Conservation (phyloP, 257 asterid genomes). For the Solanum lignicaule region DNA sequence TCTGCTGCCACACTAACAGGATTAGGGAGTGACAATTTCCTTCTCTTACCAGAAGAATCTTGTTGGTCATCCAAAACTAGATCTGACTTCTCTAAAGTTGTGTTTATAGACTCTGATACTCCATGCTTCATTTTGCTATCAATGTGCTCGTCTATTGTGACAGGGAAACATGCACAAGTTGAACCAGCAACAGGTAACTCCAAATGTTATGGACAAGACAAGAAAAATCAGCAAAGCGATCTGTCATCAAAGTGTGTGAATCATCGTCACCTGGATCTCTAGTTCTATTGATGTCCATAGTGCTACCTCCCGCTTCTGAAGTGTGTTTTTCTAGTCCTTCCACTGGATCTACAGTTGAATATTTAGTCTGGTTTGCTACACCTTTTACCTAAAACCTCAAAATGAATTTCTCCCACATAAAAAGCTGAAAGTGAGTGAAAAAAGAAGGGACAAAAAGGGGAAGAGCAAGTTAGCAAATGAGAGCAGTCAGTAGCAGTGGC, state of each 20-base stretch:
- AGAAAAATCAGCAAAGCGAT: neutral
- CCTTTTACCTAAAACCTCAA: slow-evolving; percentile 29
- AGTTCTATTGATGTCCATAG: slow-evolving; percentile 12
- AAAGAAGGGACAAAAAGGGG: neutral
- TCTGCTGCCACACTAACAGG: slow-evolving; percentile 7
- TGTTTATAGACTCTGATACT: slow-evolving; percentile 20
- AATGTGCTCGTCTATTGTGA: slow-evolving; percentile 23
- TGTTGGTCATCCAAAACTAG: slow-evolving; percentile 22
- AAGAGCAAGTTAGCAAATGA: neutral
- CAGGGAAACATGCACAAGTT: neutral
- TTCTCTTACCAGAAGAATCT: slow-evolving; percentile 38
- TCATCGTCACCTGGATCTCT: slow-evolving; percentile 26
- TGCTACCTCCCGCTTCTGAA: slow-evolving; percentile 17
- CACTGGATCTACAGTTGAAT: slow-evolving; percentile 18
- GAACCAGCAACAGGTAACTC: neutral
- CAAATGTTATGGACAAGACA: neutral
- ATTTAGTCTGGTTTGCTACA: slow-evolving; percentile 19
- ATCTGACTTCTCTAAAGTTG: slow-evolving; percentile 13
- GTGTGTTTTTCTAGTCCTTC: slow-evolving; percentile 18
- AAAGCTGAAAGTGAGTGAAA: slow-evolving; percentile 4
- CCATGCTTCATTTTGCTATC: slow-evolving; percentile 28
- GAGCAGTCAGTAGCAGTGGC: neutral
- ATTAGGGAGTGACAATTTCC: slow-evolving; percentile 28
- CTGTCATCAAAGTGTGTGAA: neutral
- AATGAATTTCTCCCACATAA: slow-evolving; percentile 1